phyloP scores from a whole-genome alignment of 352 stramenopile genomes.

The Phytophthora niederhauseri region DNA sequence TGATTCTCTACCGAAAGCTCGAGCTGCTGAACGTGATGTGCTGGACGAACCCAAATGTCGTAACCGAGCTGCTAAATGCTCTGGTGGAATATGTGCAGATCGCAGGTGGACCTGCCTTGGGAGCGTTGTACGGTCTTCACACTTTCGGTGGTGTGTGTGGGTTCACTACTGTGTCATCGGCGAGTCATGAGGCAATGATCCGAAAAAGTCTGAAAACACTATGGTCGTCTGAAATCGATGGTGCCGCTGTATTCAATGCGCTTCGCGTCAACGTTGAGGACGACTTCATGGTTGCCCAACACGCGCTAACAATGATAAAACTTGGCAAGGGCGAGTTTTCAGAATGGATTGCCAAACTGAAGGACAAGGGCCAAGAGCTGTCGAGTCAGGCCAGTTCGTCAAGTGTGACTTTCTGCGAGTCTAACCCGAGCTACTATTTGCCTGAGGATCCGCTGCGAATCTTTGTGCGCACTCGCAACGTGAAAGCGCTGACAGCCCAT shows the following conservation, averaged over 20 bases:
- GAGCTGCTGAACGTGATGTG: conserved; percentile 24
- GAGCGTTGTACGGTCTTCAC: conserved; percentile 9
- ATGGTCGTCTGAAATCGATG: conserved; percentile 28
- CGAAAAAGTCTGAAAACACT: conserved; percentile 25
- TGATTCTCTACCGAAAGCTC: conserved; percentile 31
- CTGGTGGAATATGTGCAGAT: conserved; percentile 36
- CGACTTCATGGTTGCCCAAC: conserved; percentile 26
- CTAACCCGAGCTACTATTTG: conserved; percentile 48
- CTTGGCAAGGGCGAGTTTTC: conserved; percentile 29
- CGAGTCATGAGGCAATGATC: conserved; percentile 24
- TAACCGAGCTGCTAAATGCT: conserved; percentile 19
- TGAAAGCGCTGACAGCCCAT: conserved; percentile 58
- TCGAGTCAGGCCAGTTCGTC: conserved; percentile 29
- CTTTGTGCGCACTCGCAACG: conserved; percentile 51
- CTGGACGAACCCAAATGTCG: conserved; percentile 16
- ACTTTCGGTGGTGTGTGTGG: not conserved
- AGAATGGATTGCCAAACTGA: conserved; percentile 43
- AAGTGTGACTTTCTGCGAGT: conserved; percentile 55
- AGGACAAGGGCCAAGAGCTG: conserved; percentile 24
- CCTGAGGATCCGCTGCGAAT: conserved; percentile 47
- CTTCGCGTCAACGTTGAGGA: conserved; percentile 23
- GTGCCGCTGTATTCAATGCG: conserved; percentile 15
- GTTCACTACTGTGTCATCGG: conserved; percentile 17
- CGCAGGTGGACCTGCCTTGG: conserved; percentile 15
- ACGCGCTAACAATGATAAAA: conserved; percentile 42